Percentiles rank a stretch among this genome's conserved stretches.
Conservation (phyloP, 2,329 filamentous ascomycete genomes). For the Verticillium albo-atrum region DNA sequence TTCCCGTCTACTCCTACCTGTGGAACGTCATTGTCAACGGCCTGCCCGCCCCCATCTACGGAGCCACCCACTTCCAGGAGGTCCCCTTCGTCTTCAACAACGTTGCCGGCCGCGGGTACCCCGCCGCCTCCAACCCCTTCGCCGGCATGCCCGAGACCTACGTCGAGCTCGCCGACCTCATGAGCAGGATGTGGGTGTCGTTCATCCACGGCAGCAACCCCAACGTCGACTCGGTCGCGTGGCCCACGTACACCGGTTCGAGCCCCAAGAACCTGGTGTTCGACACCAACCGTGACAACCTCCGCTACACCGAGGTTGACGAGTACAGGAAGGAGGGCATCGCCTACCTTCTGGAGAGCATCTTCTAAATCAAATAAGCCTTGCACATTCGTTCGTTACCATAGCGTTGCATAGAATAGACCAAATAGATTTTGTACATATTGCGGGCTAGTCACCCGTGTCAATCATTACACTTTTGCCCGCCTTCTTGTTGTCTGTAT, state of each 20-base stretch:
- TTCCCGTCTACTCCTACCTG: conserved; percentile 51
- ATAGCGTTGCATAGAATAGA: background rate
- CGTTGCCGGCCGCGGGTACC: conserved; percentile 43
- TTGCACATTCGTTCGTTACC: background rate
- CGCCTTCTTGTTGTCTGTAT: too few species aligned
- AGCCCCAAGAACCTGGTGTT: conserved; percentile 43
- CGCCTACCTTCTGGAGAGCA: conserved; percentile 24
- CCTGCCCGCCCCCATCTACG: conserved; percentile 9
- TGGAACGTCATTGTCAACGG: conserved; percentile 32
- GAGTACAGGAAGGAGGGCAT: conserved; percentile 37
- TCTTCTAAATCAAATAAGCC: background rate
- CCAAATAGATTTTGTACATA: background rate
- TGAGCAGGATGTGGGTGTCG: conserved; percentile 46
- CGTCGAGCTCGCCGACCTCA: conserved; percentile 36
- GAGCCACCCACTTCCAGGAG: conserved; percentile 22
- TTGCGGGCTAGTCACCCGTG: background rate
- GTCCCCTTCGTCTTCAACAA: conserved; percentile 45
- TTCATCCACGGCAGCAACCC: conserved; percentile 44
- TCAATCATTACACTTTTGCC: background rate
- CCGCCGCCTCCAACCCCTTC: conserved; percentile 42
- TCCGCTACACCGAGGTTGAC: conserved; percentile 37
- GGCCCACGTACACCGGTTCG: conserved; percentile 37
- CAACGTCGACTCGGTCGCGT: conserved; percentile 26
- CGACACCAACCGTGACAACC: conserved; percentile 37
- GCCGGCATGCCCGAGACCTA: conserved; percentile 35